Evolutionary conservation across 106 monocot species (phyloP).

Genomic region (Xerophyta viscosa): DNA sequence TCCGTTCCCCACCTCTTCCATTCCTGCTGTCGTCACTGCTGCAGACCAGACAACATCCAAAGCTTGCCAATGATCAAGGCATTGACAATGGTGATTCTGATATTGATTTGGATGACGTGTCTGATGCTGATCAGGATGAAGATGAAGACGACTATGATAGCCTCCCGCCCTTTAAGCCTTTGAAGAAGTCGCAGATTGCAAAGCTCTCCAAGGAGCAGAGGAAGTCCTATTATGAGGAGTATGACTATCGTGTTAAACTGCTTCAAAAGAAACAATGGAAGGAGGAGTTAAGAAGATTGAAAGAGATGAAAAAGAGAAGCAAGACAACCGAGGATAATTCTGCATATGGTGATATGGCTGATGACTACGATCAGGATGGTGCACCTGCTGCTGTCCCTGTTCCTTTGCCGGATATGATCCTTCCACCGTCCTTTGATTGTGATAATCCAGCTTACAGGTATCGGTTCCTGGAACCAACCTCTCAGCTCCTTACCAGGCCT

Average conservation of each 20-base stretch:
- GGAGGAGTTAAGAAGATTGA: conserved; percentile 73
- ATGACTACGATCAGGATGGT: conserved; percentile 71
- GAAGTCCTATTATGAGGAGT: conserved; percentile 82
- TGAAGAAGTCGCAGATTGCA: conserved; percentile 65
- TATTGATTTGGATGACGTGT: conserved; percentile 67
- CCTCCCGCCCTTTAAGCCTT: conserved; percentile 86
- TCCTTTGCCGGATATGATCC: conserved; percentile 81
- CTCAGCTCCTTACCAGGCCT: conserved; percentile 66
- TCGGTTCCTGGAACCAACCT: conserved; percentile 85
- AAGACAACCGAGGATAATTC: conserved; percentile 20
- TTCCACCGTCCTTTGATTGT: conserved; percentile 88
- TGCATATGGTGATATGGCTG: conserved; percentile 40
- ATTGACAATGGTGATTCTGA: conserved; percentile 71
- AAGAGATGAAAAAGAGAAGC: conserved; percentile 71
- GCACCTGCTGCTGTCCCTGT: conserved; percentile 68
- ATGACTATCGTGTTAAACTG: conserved; percentile 88
- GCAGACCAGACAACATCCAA: conserved; percentile 77
- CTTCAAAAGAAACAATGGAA: conserved; percentile 94
- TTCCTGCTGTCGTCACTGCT: conserved; percentile 84
- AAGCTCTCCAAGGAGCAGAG: conserved; percentile 77
- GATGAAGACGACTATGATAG: conserved; percentile 86
- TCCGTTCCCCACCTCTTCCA: conserved; percentile 79
- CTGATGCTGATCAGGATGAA: conserved; percentile 56
- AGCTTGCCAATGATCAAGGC: conserved; percentile 49
- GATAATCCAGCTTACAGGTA: conserved; percentile 69